Evolutionary conservation across 179 eudicot species (phyloP), one percentile per base, ranked within the genome.

Genomic region (Heliamphora pulchella): DNA sequence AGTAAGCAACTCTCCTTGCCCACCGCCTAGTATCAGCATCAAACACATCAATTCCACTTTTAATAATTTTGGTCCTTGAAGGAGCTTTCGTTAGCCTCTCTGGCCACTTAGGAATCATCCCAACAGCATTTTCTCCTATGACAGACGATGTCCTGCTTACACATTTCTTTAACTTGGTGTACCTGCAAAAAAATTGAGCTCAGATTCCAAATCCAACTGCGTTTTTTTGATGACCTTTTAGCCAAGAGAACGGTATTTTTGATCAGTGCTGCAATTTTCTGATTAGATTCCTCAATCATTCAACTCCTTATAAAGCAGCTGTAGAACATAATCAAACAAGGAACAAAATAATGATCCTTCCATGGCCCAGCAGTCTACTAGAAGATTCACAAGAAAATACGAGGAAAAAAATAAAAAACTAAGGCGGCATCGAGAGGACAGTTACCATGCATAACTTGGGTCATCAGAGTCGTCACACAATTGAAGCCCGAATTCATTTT

Each of bases 51-150:
- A 82, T 69, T 70, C 96, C 97, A 80, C 87, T 91, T 84, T 88
- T 89, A 50, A 90, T 80, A 64, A 85, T 81, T 18, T 85, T 73
- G 31, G 90, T 96, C 82, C 96, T 88, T 57, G 93, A 77, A 83
- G 98, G 93, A 71, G 92, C 88, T 82, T 80, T 89, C 44, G 85
- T 87, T 73, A 94, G 85, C 86, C 98, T 91, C 82, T 86, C 85
- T 41, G 98, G 96, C 98, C 98, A 94, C 83, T 90, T 93, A 53
- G 94, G 93, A 72, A 94, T 89, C 63, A 66, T 68, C 63, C 97
- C 97, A 82, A 94, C 83, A 78, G 91, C 88, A 78, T 84, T 82
- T 53, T 88, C 91, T 63, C 92, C 96, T 81, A 85, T 87, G 44
- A 88, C 83, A 71, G 81, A 46, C 1, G 93, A 88, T 63, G 84